phyloP scores from a whole-genome alignment of 805 yeast genomes.

The Starmerella cellae region DNA sequence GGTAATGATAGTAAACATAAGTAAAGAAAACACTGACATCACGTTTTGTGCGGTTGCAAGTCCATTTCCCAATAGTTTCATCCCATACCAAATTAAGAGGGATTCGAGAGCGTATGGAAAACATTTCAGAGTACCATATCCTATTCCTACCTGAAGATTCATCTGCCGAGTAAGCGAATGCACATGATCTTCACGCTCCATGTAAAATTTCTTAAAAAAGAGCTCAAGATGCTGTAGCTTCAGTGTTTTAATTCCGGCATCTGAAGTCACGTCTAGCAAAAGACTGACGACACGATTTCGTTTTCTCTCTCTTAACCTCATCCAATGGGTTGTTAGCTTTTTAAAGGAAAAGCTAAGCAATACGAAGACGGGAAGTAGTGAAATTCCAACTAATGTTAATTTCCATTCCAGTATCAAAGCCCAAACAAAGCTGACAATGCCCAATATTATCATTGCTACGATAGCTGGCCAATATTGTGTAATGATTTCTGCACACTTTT shows the following conservation, averaged over 20 bases:
- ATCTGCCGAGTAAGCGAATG: conserved; percentile 36
- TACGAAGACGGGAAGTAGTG: conserved; percentile 55
- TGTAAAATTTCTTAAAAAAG: conserved; percentile 30
- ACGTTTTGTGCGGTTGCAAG: conserved; percentile 46
- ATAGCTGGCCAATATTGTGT: conserved; percentile 48
- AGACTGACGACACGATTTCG: conserved; percentile 18
- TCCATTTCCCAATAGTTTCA: conserved; percentile 47
- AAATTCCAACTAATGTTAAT: conserved; percentile 64
- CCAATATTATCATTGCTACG: conserved; percentile 40
- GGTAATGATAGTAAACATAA: conserved; percentile 59
- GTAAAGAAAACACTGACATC: conserved; percentile 55
- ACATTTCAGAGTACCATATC: conserved; percentile 45
- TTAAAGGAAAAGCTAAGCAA: conserved; percentile 43
- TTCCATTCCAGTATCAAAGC: conserved; percentile 74
- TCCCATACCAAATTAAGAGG: conserved; percentile 64
- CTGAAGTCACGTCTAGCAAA: conserved; percentile 37
- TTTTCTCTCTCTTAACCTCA: conserved; percentile 8
- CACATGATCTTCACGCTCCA: conserved; percentile 25
- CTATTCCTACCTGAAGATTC: conserved; percentile 51
- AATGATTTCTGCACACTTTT: conserved; percentile 58
- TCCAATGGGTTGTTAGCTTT: conserved; percentile 22
- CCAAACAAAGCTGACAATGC: conserved; percentile 60
- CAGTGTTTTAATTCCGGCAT: conserved; percentile 47
- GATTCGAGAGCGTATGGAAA: conserved; percentile 53
- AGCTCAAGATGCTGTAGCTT: conserved; percentile 40